phyloP scores from a whole-genome alignment of 164 flowering plant species.

The Vitis rupestris region DNA sequence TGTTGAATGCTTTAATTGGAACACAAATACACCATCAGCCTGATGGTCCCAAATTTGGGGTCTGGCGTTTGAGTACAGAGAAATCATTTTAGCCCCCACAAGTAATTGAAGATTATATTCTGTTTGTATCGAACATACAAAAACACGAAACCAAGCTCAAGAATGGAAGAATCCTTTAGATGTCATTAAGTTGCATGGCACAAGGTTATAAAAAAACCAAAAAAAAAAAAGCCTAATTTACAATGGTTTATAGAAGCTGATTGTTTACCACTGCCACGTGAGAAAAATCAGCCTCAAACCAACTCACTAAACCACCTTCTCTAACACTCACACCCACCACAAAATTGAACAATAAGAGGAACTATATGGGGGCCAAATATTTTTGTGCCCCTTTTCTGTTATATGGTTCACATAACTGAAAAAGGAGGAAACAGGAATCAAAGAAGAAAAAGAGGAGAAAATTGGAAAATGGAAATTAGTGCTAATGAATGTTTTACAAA shows the following conservation, averaged over 20 bases:
- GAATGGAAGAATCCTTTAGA: neutral
- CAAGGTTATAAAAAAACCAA: neutral
- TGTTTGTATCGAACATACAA: too few species aligned
- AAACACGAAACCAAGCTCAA: too few species aligned
- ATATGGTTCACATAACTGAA: slow-evolving; percentile 11
- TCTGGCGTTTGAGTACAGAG: too few species aligned
- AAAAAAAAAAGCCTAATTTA: slow-evolving; percentile 10
- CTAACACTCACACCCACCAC: slow-evolving; percentile 24
- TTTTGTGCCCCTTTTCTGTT: slow-evolving; percentile 19
- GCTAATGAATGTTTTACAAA: slow-evolving; percentile 21
- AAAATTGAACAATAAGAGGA: slow-evolving; percentile 11
- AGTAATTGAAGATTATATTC: too few species aligned
- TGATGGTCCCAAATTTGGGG: too few species aligned
- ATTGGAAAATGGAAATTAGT: slow-evolving; percentile 1
- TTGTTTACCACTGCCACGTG: slow-evolving; percentile 6
- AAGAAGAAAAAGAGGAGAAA: slow-evolving; percentile 1
- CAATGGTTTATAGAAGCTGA: slow-evolving; percentile 13
- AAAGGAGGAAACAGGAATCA: neutral
- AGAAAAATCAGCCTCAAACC: slow-evolving; percentile 10
- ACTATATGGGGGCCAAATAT: slow-evolving; percentile 25
- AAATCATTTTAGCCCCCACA: too few species aligned
- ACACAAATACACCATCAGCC: too few species aligned
- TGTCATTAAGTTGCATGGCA: neutral
- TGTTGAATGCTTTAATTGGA: too few species aligned
- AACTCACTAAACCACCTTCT: slow-evolving; percentile 9